Conservation (phyloP, 108 stramenopile genomes). For the Cyclotella sp. region DNA sequence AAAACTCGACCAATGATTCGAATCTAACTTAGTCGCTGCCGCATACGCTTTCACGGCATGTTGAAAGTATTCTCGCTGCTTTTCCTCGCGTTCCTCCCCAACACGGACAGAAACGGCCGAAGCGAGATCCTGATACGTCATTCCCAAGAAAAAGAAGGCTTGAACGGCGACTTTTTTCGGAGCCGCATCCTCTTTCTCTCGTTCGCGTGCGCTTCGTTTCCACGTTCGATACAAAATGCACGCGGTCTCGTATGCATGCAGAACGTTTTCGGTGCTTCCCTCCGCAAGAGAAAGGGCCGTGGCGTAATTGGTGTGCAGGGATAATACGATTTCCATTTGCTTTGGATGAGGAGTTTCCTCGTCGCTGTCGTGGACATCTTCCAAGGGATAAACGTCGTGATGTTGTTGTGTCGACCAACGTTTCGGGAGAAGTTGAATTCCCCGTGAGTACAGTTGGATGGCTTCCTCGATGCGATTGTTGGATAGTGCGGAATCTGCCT, state of each 20-base stretch:
- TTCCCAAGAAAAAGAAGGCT: conserved; percentile 67
- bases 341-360: not conserved
- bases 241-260: not conserved
- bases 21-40: conserved; percentile 60
- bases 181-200: not conserved
- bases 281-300: conserved; percentile 10
- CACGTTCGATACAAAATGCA: conserved; percentile 17
- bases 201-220: not conserved
- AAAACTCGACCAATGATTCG: conserved; percentile 62
- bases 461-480: conserved; percentile 6
- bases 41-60: conserved; percentile 50
- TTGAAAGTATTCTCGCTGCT: conserved; percentile 21
- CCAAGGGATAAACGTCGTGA: not conserved
- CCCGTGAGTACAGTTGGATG: not conserved
- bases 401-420: conserved; percentile 5
- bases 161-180: conserved; percentile 1
- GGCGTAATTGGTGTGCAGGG: conserved; percentile 22
- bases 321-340: conserved; percentile 3
- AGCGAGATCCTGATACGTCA: conserved; percentile 67
- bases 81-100: not conserved
- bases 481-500: conserved; percentile 1
- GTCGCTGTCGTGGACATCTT: not conserved
- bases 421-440: conserved; percentile 18
- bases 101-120: conserved; percentile 27
- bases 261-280: conserved; percentile 7